Base-by-base conservation (phyloP, 371 early-diverging fungal species). In the Syncephalastrum racemosum region DNA sequence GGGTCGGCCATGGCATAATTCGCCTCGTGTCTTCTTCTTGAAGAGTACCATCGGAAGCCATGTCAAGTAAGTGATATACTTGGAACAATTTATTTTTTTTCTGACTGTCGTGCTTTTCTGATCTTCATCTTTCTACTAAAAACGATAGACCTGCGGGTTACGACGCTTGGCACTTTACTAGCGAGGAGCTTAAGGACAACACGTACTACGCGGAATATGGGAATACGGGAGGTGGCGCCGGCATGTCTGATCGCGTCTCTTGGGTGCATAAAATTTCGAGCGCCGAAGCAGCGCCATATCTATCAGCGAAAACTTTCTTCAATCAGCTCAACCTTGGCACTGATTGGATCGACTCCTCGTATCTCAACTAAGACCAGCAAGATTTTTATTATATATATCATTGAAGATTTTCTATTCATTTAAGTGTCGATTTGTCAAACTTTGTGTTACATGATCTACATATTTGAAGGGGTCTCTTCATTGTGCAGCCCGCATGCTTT, bases 1-100 rank as follows among this genome's bases (percentile, higher is more conserved):
- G 46, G 50, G 51, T 27, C 50, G 58, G 2, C 58, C 58, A 12
- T 58, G 58, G 58, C 58, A 58, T 44, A 58, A 58, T 27, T 43
- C 19, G 10, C 58, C 58, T 15, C 39, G 51, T 25, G 50, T 45
- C 10, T 36, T 45, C 4, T 45, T 58, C 36, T 31, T 58, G 12
- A 41, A 58, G 22, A 58, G 58, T 39, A 45, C 41, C 42, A 58
- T 58, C 12, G 24, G 25, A 12, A 23, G 46, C 22, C 58, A 58
- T 44, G 51, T 58, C 39, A 41, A 44, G 58, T 58, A 36, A 44
- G 58, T 50, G 16, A 10, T 0, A 10, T 20, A 0, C 19, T 10
- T 41, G 42, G 19, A 16, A 1, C n/a, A 8, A 14, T n/a, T n/a
- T 14, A 8, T n/a, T 20, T 46, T 14, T 42, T 24, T 4, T 15